Percentiles rank a stretch among this genome's conserved stretches.
phyloP scores from a whole-genome alignment of 192 early-diverging fungal species.

The Dimargaris verticillata region DNA sequence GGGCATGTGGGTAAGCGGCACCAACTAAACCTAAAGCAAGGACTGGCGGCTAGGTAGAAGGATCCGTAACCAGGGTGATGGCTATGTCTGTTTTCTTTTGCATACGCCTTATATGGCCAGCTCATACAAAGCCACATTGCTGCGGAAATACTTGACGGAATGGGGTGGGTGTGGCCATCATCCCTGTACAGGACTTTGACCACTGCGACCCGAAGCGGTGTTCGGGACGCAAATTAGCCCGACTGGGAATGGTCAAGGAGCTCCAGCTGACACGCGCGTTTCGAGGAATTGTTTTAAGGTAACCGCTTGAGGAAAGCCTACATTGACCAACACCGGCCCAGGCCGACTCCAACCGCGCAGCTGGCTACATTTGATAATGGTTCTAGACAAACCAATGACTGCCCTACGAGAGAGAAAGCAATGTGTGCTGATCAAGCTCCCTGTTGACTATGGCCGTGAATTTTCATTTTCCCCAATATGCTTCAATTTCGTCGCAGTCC shows the following conservation, averaged over 20 bases:
- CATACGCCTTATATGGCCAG: too few species aligned
- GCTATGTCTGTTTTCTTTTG: too few species aligned
- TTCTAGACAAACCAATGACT: neutral
- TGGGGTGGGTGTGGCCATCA: too few species aligned
- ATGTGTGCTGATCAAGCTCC: neutral
- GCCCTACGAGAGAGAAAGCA: neutral
- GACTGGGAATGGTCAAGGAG: conserved; percentile 59
- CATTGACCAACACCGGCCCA: neutral
- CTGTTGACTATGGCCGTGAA: neutral
- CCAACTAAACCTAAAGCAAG: too few species aligned
- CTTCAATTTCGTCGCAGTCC: conserved; percentile 32
- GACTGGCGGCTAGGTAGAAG: too few species aligned
- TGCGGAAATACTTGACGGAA: too few species aligned
- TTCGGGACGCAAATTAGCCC: conserved; percentile 78
- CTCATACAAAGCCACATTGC: too few species aligned
- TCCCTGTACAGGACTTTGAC: conserved; percentile 65
- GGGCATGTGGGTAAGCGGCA: too few species aligned
- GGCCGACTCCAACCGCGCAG: neutral
- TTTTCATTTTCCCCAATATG: neutral
- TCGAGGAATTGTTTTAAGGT: conserved; percentile 75
- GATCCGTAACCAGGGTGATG: too few species aligned
- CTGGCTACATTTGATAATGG: neutral
- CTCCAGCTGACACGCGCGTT: conserved; percentile 73
- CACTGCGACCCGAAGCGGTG: conserved; percentile 98
- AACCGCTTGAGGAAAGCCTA: conserved; percentile 12